Conservation (phyloP, 2,329 filamentous ascomycete genomes). For the Colletotrichum sp. region DNA sequence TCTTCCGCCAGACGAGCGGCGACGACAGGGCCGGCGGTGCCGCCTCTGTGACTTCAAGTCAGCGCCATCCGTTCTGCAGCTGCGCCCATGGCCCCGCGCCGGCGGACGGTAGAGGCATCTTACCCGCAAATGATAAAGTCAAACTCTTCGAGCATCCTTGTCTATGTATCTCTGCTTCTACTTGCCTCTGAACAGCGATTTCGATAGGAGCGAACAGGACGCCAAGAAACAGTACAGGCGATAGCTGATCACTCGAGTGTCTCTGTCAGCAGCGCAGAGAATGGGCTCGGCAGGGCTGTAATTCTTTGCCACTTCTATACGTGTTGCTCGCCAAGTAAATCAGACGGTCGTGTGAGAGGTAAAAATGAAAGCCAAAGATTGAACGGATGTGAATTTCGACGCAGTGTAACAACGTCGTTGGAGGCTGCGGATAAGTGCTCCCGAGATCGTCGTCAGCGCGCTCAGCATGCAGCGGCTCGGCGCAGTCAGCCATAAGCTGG, state of each 20-base stretch:
- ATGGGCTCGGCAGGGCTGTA: too few relatives aligned
- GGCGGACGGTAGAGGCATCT: too few relatives aligned
- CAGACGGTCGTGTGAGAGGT: too few relatives aligned
- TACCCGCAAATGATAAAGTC: neutral
- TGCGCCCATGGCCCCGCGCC: too few relatives aligned
- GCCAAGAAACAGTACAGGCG: neutral
- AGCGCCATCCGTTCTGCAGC: too few relatives aligned
- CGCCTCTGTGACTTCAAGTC: neutral
- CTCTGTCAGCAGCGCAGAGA: too few relatives aligned
- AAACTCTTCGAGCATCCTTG: neutral
- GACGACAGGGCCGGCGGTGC: neutral
- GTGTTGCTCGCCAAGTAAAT: neutral
- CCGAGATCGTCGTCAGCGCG: neutral
- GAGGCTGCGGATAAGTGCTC: neutral
- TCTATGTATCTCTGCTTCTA: too few relatives aligned
- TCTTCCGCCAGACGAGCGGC: neutral
- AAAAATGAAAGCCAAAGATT: fast-evolving
- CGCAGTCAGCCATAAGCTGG: too few relatives aligned
- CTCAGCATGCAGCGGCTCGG: too few relatives aligned
- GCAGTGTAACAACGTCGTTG: neutral
- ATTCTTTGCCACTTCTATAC: neutral
- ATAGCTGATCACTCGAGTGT: too few relatives aligned
- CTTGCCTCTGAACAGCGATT: too few relatives aligned
- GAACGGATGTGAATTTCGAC: neutral
- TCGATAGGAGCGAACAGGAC: too few relatives aligned